Evolutionary conservation across 495 filamentous ascomycete genomes (phyloP).

Genomic region (Annulohypoxylon nitens): DNA sequence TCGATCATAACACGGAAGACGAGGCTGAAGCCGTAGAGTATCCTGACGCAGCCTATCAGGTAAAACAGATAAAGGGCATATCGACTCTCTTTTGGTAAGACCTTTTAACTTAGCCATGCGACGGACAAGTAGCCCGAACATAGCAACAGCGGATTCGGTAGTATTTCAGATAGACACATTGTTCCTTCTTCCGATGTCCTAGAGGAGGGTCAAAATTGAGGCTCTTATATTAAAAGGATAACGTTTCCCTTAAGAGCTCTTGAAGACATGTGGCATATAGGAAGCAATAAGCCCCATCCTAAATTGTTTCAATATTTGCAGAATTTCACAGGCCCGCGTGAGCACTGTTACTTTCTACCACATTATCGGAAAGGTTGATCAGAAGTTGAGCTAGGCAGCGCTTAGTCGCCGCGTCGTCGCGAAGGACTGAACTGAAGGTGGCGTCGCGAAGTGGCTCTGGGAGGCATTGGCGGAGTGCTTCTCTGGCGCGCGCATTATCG

Average conservation of each 20-base stretch:
- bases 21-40: not conserved
- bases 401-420: constrained; percentile 98
- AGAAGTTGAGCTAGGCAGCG: constrained; percentile 95
- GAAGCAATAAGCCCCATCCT: not conserved
- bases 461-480: constrained; percentile 95
- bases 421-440: constrained; percentile 95
- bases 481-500: constrained; percentile 95
- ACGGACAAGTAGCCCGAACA: not conserved
- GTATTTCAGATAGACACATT: not conserved
- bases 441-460: constrained; percentile 96
- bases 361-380: constrained; percentile 96
- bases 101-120: not conserved
- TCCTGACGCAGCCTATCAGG: not conserved
- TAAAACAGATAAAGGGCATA: not conserved
- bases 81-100: not conserved
- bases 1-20: not conserved
- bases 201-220: not conserved
- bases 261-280: not conserved
- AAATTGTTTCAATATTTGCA: not conserved
- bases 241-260: not conserved
- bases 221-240: not conserved
- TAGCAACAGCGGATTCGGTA: not conserved
- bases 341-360: constrained; percentile 69
- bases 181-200: not conserved
- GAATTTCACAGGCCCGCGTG: constrained; percentile 42